Evolutionary conservation across 805 yeast genomes (phyloP), one percentile per base, ranked within the genome.

Genomic region (Hanseniaspora jakobsenii): DNA sequence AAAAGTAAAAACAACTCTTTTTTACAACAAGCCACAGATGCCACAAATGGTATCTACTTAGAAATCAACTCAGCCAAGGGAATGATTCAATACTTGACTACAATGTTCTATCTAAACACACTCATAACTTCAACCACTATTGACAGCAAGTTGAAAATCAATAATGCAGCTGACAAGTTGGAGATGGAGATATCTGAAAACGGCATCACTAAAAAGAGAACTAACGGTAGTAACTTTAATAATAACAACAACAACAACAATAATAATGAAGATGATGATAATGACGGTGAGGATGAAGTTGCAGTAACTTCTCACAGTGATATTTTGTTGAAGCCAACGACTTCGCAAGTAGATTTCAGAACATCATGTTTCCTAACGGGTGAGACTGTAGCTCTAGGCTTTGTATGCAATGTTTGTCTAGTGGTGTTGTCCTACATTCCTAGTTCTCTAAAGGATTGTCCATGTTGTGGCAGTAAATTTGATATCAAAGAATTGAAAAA

Each of bases 351-450:
- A 21, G 95, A 91, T 62, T 91, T 91, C 60, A 67, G 95, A 49
- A 95, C 98, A 1, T 85, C 94, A 14, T 91, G 98, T 61, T 89
- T 85, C 55, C 64, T 85, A 27, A 85, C 95, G 0, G 87, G 89
- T n/a, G 74, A 77, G 53, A 79, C 87, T 3, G 89, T 91, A 9
- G 96, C 91, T 52, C 72, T 89, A 32, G 99, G 97, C 0, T 87
- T 74, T 54, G 96, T 91, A 4, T 91, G 99, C 61, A 79, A 94
- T 18, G 95, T 91, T 21, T 91, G 99, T 58, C 64, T 89, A 16
- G 87, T 96, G 56, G 65, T 72, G 14, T 64, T 80, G 61, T 80
- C 89, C 52, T 53, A 71, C 28, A 70, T 81, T 2, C 95, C 96
- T 1, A 70, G 67, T 0, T 67, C 67, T 34, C 73, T 72, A 36